Percentiles rank a stretch among this genome's conserved stretches.
Evolutionary conservation across 305 asterid genomes (phyloP).

Genomic region (Rubia occidens): DNA sequence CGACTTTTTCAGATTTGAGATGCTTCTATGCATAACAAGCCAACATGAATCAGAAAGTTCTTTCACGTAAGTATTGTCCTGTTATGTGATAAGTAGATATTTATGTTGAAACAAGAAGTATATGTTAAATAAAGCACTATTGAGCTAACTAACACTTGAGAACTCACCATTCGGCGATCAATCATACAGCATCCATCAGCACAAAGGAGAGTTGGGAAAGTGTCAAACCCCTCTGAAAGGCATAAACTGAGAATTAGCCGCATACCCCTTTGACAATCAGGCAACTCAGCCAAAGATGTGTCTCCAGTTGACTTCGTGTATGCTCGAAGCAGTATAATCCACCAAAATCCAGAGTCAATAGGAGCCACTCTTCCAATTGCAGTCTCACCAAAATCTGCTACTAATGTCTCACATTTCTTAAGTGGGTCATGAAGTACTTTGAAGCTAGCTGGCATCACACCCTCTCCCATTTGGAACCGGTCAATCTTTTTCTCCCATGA

Average conservation of each 20-base stretch:
- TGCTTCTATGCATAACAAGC: neutral
- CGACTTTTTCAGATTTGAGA: neutral
- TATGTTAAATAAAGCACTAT: neutral
- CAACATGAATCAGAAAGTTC: neutral
- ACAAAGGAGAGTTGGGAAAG: constrained; percentile 83
- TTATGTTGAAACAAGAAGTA: neutral
- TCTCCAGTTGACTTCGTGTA: constrained; percentile 83
- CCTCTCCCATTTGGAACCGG: constrained; percentile 72
- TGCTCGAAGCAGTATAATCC: constrained; percentile 77
- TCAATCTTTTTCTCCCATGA: constrained; percentile 82
- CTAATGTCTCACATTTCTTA: constrained; percentile 56
- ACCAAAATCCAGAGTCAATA: constrained; percentile 87
- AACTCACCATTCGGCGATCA: constrained; percentile 83
- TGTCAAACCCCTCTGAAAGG: constrained; percentile 79
- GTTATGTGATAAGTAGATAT: neutral
- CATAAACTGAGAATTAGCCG: constrained; percentile 69
- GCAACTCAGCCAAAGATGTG: constrained; percentile 62
- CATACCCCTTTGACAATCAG: constrained; percentile 87
- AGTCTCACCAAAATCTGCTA: constrained; percentile 85
- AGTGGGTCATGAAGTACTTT: constrained; percentile 68
- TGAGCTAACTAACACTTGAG: constrained; percentile 7
- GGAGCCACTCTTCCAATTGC: constrained; percentile 92
- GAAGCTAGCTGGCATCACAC: constrained; percentile 87
- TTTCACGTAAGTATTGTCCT: too few relatives aligned
- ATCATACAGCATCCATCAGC: constrained; percentile 90